These are phyloP conservation scores for Ophiobolus disseminans DNA, from an alignment of 2,329 filamentous ascomycete genomes.

Conservation along the genomic window DNA sequence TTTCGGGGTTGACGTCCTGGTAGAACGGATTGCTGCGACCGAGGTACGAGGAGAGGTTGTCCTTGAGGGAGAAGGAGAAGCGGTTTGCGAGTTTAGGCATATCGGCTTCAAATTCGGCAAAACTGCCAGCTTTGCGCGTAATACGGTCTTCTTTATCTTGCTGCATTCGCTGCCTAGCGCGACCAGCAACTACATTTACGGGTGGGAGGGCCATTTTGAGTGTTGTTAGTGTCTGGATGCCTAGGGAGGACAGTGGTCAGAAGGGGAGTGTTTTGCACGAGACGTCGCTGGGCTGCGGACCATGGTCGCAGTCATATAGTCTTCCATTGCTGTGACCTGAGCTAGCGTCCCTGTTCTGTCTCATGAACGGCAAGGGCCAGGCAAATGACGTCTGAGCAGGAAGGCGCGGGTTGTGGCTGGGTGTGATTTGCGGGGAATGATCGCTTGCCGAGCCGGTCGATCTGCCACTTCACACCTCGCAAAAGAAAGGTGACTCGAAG, in stretches of 20 bases:
- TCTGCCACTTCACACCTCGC: constrained; percentile 2
- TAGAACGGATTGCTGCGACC: constrained; percentile 49
- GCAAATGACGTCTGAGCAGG: constrained; percentile 23
- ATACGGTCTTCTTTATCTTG: constrained; percentile 44
- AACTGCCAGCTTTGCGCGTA: constrained; percentile 37
- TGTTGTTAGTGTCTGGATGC: constrained; percentile 18
- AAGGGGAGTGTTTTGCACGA: constrained; percentile 43
- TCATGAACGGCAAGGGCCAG: constrained; percentile 16
- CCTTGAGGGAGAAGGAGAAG: constrained; percentile 47
- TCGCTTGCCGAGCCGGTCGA: constrained; percentile 18
- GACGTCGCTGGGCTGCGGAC: constrained; percentile 27
- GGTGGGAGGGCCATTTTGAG: constrained; percentile 39
- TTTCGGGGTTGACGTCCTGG: constrained; percentile 60
- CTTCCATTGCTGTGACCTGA: constrained; percentile 17
- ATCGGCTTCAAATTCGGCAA: constrained; percentile 44
- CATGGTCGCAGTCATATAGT: constrained; percentile 26
- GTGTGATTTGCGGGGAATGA: constrained; percentile 12
- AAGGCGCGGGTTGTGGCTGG: constrained; percentile 12
- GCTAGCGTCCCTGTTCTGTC: constrained; percentile 17
- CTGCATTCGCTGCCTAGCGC: constrained; percentile 37
- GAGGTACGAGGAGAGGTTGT: constrained; percentile 50
- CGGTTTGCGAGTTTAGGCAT: constrained; percentile 46
- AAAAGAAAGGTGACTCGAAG: neutral
- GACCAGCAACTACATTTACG: constrained; percentile 36
- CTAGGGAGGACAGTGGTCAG: constrained; percentile 40